Conservation (phyloP, 331 rosid genomes). For the Arachis monticola region DNA sequence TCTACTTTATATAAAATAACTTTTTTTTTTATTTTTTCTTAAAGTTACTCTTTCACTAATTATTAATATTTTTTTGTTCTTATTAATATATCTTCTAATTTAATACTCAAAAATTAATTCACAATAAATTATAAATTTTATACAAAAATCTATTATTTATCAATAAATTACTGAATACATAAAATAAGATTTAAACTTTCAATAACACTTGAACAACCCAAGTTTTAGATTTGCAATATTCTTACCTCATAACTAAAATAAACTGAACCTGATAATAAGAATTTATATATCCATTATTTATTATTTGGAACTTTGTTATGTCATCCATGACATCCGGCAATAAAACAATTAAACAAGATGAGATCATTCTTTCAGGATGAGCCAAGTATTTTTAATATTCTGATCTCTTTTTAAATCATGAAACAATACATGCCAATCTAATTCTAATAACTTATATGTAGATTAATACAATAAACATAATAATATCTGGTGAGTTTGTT, state of each 20-base stretch:
- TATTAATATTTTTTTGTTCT: too few species aligned
- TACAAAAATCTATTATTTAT: too few species aligned
- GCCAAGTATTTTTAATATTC: neutral
- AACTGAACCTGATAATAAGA: neutral
- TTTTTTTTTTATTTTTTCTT: too few species aligned
- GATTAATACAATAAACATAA: neutral
- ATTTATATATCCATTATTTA: neutral
- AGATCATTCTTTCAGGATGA: constrained; percentile 4
- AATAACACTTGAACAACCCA: too few species aligned
- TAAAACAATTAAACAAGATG: neutral
- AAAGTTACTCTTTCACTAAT: too few species aligned
- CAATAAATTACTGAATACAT: too few species aligned
- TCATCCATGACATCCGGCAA: constrained; percentile 9
- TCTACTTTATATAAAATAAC: too few species aligned
- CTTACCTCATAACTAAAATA: neutral
- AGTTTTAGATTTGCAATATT: too few species aligned
- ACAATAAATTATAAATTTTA: too few species aligned
- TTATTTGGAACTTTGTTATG: constrained; percentile 10
- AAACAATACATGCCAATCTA: neutral
- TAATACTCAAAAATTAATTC: too few species aligned
- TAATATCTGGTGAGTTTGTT: neutral
- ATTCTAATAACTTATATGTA: neutral
- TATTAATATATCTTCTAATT: too few species aligned
- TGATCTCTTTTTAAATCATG: neutral
- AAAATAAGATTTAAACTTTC: too few species aligned